Evolutionary conservation across 1,284 basidiomycete species (phyloP), one percentile per base, ranked within the genome.

Genomic region (Leccinum pachyderme): DNA sequence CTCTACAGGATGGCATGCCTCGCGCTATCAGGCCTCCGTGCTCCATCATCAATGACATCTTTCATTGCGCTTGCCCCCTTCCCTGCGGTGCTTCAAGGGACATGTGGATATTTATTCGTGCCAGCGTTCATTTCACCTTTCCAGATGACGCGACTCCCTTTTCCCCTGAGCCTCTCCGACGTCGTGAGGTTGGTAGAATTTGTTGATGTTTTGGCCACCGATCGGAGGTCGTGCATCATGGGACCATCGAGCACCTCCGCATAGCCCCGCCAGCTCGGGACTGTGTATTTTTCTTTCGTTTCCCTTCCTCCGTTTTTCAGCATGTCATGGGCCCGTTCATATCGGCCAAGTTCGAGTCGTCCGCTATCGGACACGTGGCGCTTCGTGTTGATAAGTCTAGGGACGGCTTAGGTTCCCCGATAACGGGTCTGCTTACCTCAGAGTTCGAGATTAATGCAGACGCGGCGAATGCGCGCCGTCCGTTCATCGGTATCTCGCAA

Each of bases 1-100:
- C 13, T 35, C 53, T 22, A 43, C 41, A 52, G 47, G 54, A 31
- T 32, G 28, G 22, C 55, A 51, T 22, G 53, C 53, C 53, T 57
- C 54, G 55, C 32, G 32, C 13, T 57, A 55, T 54, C 27, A 15
- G 43, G 49, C 44, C 22, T 13, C 41, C 7, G 41, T 43, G 41
- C 32, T 35, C 27, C 31, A 56, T n/a, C 31, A 29, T 47, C 41
- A 24, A 13, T 43, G 41, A 24, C 24, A 43, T 43, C 41, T 24
- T 43, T 43, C 5, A 43, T 43, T 43, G 18, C 12, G 22, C 11
- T 12, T 41, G 22, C 22, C 22, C 39, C 39, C 39, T 43, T 24
- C 12, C 41, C 41, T 43, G 41, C 24, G 41, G 41, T 43, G 41
- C 41, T 43, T 43, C 22, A 13, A 43, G 41, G 24, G 22, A 24